Evolutionary conservation across 2,329 filamentous ascomycete species (phyloP).

Genomic region (Colletotrichum graminicola): DNA sequence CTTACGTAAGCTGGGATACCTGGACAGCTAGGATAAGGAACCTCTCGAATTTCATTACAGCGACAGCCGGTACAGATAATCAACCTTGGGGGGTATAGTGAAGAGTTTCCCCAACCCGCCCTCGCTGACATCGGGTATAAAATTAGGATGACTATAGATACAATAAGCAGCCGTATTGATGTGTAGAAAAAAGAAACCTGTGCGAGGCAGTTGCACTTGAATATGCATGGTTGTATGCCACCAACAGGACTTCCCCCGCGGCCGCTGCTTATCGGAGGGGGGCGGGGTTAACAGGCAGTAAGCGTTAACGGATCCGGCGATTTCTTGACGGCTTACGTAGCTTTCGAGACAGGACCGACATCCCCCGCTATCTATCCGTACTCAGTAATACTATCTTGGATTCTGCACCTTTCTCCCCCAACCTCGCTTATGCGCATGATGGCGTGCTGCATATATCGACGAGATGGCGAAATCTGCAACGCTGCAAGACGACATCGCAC

Average conservation of each 20-base stretch:
- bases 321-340: not conserved
- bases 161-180: not conserved
- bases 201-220: no score
- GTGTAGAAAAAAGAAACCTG: no score
- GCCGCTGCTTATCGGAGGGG: not conserved
- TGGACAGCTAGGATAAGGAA: not conserved
- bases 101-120: no score
- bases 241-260: not conserved
- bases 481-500: conserved; percentile 32
- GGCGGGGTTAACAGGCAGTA: not conserved
- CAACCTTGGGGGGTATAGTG: not conserved
- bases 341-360: not conserved
- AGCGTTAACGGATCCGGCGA: not conserved
- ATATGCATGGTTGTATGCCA: not conserved
- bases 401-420: not conserved
- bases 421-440: not conserved
- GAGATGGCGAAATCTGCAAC: conserved; percentile 36
- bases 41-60: not conserved
- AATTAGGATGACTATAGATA: not conserved
- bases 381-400: not conserved
- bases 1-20: not conserved
- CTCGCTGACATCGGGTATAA: no score
- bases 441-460: not conserved
- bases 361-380: no score
- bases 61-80: not conserved